Percentiles rank a stretch among this genome's conserved stretches.
Conservation (phyloP, 2,329 filamentous ascomycete species). For the Aureobasidium vineae region DNA sequence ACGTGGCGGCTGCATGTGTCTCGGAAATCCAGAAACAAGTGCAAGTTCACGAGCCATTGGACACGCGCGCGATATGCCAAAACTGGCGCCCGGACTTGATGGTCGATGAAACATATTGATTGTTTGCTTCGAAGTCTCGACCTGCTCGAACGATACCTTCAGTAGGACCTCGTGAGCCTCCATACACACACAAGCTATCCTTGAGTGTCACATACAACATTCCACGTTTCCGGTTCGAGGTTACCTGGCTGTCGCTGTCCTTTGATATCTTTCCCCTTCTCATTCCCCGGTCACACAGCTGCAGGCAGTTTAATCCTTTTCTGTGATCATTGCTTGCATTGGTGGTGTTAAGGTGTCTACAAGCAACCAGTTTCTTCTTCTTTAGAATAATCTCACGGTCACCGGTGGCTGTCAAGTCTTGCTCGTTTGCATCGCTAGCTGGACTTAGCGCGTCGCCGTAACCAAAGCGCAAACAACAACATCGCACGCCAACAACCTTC, state of each 20-base stretch:
- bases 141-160: background rate
- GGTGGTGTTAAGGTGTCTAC: slow-evolving; percentile 9
- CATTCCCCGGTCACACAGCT: slow-evolving; percentile 21
- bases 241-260: background rate
- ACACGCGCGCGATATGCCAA: slow-evolving; percentile 10
- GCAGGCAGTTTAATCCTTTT: slow-evolving; percentile 21
- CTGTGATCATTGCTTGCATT: slow-evolving; percentile 12
- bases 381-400: background rate
- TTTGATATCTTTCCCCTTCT: background rate
- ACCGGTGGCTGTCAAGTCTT: background rate
- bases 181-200: background rate
- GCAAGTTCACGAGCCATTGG: background rate
- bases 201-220: slow-evolving; percentile 10
- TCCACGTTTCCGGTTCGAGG: background rate
- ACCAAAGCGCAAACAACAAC: slow-evolving; percentile 22
- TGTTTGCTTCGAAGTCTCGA: slow-evolving; percentile 19
- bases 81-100: slow-evolving; percentile 8
- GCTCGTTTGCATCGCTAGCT: slow-evolving; percentile 20
- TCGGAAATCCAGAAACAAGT: background rate
- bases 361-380: background rate
- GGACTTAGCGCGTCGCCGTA: slow-evolving; percentile 12
- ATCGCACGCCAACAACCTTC: slow-evolving; percentile 10
- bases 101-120: slow-evolving; percentile 6
- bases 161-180: background rate
- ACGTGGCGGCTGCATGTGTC: slow-evolving; percentile 8